A percentile compares a stretch with the other conserved stretches of the same genome.
Conservation (phyloP, 106 monocot genomes). For the Narthecium ossifragum region DNA sequence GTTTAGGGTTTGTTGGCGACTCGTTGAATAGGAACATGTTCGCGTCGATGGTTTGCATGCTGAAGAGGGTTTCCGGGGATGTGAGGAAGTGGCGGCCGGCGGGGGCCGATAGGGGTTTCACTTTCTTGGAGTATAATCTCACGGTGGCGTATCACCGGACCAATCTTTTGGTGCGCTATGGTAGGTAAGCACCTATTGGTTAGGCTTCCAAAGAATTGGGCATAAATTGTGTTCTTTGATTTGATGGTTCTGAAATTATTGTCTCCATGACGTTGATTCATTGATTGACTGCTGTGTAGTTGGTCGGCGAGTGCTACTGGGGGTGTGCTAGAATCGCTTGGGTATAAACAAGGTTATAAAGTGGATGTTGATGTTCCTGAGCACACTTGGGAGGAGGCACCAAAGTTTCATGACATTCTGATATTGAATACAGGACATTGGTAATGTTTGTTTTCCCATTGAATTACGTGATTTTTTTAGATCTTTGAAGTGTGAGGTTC, state of each 20-base stretch:
- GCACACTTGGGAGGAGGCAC: slow-evolving; percentile 68
- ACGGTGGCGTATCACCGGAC: slow-evolving; percentile 93
- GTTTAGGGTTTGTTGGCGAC: slow-evolving; percentile 95
- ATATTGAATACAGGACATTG: slow-evolving; percentile 97
- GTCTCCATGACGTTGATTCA: background rate
- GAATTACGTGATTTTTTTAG: too few relatives aligned
- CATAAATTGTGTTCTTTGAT: background rate
- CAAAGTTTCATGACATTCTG: slow-evolving; percentile 73
- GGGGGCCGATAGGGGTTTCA: slow-evolving; percentile 85
- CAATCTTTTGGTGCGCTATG: slow-evolving; percentile 83
- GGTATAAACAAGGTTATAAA: slow-evolving; percentile 79
- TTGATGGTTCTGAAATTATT: background rate
- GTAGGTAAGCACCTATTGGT: slow-evolving; percentile 59
- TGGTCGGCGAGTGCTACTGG: slow-evolving; percentile 67
- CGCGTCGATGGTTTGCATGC: slow-evolving; percentile 76
- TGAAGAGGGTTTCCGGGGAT: slow-evolving; percentile 34
- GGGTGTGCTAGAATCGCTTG: slow-evolving; percentile 78
- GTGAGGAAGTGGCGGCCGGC: slow-evolving; percentile 87
- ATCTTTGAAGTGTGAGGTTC: too few relatives aligned
- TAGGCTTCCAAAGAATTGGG: background rate
- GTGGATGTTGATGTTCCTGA: slow-evolving; percentile 91
- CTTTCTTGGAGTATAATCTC: slow-evolving; percentile 71
- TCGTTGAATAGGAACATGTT: slow-evolving; percentile 97
- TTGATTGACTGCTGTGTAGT: slow-evolving; percentile 16
- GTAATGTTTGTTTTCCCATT: slow-evolving; percentile 23